Percentiles rank a stretch among this genome's conserved stretches.
phyloP scores from a whole-genome alignment of 108 stramenopile species.

The Cyclotella kingstonii region DNA sequence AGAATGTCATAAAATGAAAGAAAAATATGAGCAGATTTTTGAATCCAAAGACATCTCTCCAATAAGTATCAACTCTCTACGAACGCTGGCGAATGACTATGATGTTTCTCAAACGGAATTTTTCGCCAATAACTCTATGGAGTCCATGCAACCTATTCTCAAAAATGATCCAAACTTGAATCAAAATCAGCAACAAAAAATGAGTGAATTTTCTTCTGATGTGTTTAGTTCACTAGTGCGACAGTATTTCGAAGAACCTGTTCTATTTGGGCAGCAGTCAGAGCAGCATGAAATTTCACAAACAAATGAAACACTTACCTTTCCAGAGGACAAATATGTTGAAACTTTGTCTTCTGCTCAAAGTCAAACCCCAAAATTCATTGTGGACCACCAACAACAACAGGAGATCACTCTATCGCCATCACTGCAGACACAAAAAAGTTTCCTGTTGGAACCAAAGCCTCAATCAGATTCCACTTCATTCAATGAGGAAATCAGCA shows the following conservation, averaged over 20 bases:
- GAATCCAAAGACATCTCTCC: background rate
- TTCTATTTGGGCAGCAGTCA: background rate
- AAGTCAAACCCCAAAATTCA: no score
- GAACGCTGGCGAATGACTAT: background rate
- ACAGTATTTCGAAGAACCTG: constrained; percentile 1
- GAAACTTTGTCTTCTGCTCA: no score
- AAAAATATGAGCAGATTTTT: constrained; percentile 2
- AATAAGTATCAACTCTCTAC: constrained; percentile 12
- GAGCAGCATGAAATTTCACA: background rate
- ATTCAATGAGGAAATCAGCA: no score
- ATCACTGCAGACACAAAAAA: no score
- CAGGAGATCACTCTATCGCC: no score
- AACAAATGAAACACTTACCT: no score
- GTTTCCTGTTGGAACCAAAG: no score
- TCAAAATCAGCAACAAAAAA: background rate
- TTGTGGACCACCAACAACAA: no score
- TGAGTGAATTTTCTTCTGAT: constrained; percentile 7
- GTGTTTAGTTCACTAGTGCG: constrained; percentile 8
- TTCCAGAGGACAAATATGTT: no score
- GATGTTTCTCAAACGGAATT: background rate
- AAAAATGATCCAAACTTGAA: no score
- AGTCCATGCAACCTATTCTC: background rate
- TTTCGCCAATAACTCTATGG: background rate
- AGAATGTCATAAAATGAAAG: constrained; percentile 15
- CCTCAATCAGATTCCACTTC: no score